phyloP scores from a whole-genome alignment of 352 stramenopile species.

The Pythium graminicola region DNA sequence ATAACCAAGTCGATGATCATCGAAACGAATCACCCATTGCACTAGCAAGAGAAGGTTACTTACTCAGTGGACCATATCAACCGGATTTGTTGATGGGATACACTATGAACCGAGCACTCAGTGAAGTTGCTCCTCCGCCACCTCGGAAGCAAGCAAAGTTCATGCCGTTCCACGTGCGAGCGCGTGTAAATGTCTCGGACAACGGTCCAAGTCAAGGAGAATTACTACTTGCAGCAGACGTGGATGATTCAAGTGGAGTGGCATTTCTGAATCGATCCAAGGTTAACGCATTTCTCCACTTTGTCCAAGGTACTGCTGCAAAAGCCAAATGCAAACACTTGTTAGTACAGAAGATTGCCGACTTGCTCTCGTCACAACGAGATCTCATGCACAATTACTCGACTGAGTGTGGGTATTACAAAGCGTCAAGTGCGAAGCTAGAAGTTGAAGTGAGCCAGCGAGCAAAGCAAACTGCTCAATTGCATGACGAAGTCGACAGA shows the following conservation, averaged over 20 bases:
- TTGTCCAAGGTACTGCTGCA: conserved; percentile 39
- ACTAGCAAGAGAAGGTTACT: conserved; percentile 40
- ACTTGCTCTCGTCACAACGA: conserved; percentile 35
- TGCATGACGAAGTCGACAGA: conserved; percentile 5
- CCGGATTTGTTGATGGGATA: conserved; percentile 39
- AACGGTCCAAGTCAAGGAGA: conserved; percentile 16
- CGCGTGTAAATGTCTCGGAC: conserved; percentile 5
- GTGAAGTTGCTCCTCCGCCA: conserved; percentile 13
- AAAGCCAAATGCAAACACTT: conserved; percentile 41
- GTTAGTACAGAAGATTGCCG: conserved; percentile 38
- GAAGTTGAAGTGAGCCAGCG: conserved; percentile 35
- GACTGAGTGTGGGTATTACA: conserved; percentile 27
- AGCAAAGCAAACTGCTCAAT: conserved; percentile 19
- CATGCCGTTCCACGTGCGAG: conserved; percentile 31
- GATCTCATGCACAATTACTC: conserved; percentile 33
- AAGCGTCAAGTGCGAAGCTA: conserved; percentile 31
- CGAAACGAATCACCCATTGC: conserved; percentile 18
- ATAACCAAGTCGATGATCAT: neutral
- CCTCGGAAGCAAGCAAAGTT: conserved; percentile 21
- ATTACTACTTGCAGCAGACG: conserved; percentile 26
- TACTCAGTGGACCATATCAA: conserved; percentile 41
- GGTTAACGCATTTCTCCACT: conserved; percentile 52
- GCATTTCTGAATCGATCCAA: conserved; percentile 57
- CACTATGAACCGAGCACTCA: conserved; percentile 32
- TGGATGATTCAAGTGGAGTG: conserved; percentile 33